Evolutionary conservation across 371 early-diverging fungal genomes (phyloP).

Genomic region (Nematocida sp.): DNA sequence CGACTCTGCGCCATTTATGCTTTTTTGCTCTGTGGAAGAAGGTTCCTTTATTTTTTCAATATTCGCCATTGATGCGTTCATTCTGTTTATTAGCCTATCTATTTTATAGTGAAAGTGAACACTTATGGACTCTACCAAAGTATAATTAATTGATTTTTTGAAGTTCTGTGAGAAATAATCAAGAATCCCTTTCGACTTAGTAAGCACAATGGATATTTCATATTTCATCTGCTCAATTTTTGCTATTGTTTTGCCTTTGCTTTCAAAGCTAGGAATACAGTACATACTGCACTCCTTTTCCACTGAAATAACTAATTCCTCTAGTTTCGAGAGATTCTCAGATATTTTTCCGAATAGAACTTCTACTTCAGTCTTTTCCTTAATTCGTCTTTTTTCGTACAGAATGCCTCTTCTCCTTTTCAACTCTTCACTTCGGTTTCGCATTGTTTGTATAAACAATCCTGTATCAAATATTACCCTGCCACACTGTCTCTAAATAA

Average conservation of each 20-base stretch:
- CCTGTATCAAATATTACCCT: too few species aligned
- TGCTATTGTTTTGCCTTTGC: slow-evolving; percentile 16
- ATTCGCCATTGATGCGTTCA: slow-evolving; percentile 20
- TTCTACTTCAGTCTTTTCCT: slow-evolving; percentile 52
- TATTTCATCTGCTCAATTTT: slow-evolving; percentile 27
- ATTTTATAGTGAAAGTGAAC: slow-evolving; percentile 56
- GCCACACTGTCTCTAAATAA: too few species aligned
- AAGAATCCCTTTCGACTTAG: slow-evolving; percentile 41
- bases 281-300: slow-evolving; percentile 53
- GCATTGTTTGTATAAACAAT: slow-evolving; percentile 1
- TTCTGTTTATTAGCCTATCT: slow-evolving; percentile 13
- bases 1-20: slow-evolving; percentile 5
- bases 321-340: neutral
- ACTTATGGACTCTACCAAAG: slow-evolving; percentile 46
- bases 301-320: slow-evolving; percentile 11
- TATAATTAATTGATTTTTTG: slow-evolving; percentile 35
- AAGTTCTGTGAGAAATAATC: slow-evolving; percentile 31
- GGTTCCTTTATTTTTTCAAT: slow-evolving; percentile 8
- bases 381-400: neutral
- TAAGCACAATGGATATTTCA: slow-evolving; percentile 29
- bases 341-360: slow-evolving; percentile 29
- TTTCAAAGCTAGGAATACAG: slow-evolving; percentile 36
- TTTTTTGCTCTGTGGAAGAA: neutral
- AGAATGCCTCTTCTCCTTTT: slow-evolving; percentile 6
- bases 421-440: slow-evolving; percentile 49